Conservation (phyloP, 2,329 filamentous ascomycete genomes). For the Sporothrix mexicana region DNA sequence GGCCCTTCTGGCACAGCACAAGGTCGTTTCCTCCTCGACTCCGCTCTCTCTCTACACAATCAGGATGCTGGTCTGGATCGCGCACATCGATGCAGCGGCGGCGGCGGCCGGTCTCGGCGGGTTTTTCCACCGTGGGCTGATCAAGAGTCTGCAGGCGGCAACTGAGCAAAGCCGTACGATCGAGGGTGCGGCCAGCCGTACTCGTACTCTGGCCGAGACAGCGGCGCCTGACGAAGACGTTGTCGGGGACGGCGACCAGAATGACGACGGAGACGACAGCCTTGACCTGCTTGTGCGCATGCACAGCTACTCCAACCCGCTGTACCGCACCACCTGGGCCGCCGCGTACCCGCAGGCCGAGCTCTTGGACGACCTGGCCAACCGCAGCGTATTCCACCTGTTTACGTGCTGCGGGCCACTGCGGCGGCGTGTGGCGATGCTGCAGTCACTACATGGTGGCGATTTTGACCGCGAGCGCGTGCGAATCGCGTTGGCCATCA, state of each 20-base stretch:
- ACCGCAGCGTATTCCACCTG: constrained; percentile 18
- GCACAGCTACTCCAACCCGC: constrained; percentile 17
- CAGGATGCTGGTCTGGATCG: background rate
- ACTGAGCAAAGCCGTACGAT: background rate
- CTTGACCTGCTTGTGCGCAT: background rate
- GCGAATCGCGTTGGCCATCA: background rate
- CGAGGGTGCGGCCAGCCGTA: background rate
- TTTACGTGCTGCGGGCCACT: constrained; percentile 1
- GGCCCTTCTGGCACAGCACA: background rate
- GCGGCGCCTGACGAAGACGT: background rate
- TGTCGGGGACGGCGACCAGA: background rate
- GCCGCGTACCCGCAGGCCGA: constrained; percentile 13
- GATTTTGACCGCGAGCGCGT: background rate
- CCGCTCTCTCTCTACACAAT: background rate
- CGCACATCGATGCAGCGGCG: background rate
- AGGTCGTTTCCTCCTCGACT: background rate
- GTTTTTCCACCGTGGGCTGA: background rate
- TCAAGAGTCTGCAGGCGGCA: background rate
- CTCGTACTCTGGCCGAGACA: background rate
- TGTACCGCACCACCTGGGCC: constrained; percentile 16
- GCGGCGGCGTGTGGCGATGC: background rate
- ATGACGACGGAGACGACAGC: background rate
- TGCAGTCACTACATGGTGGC: background rate
- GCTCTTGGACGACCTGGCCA: constrained; percentile 14
- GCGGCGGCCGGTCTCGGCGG: background rate